phyloP scores from a whole-genome alignment of 805 yeast genomes.

The baker's yeast (Saccharomyces cerevisiae) region DNA sequence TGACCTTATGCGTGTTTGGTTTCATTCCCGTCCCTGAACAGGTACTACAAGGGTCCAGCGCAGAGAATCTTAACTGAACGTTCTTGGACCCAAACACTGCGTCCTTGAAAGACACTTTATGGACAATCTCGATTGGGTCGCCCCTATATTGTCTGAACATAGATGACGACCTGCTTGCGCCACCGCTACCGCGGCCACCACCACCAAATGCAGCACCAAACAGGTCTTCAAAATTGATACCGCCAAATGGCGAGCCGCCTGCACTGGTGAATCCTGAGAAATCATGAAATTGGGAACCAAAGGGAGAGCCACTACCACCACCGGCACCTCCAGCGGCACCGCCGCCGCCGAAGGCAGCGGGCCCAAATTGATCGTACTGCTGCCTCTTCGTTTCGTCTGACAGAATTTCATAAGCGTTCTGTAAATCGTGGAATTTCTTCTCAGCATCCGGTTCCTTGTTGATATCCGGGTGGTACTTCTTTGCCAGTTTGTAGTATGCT shows the following conservation, averaged over 20 bases:
- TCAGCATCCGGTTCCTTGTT: conserved; percentile 88
- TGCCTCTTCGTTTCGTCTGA: conserved; percentile 76
- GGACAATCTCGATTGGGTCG: conserved; percentile 74
- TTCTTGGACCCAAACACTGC: conserved; percentile 73
- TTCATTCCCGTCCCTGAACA: conserved; percentile 87
- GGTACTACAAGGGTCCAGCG: conserved; percentile 65
- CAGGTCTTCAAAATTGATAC: conserved; percentile 53
- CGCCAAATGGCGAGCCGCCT: conserved; percentile 27
- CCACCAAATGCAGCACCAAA: conserved; percentile 48
- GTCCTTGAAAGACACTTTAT: conserved; percentile 72
- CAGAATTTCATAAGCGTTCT: conserved; percentile 87
- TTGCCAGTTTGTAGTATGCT: conserved; percentile 88
- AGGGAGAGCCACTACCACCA: conserved; percentile 31
- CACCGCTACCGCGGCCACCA: conserved; percentile 29
- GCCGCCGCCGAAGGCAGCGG: conserved; percentile 67
- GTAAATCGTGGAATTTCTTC: conserved; percentile 81
- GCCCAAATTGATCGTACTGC: conserved; percentile 88
- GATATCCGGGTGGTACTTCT: conserved; percentile 92
- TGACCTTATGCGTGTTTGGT: conserved; percentile 47
- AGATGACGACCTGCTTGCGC: conserved; percentile 19
- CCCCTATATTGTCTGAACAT: conserved; percentile 72
- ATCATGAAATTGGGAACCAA: conserved; percentile 34
- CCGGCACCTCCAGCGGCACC: conserved; percentile 43
- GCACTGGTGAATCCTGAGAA: conserved; percentile 4
- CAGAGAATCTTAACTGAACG: conserved; percentile 57